Evolutionary conservation across 1,139 yeast genomes (phyloP), one percentile per base, ranked within the genome.

Genomic region (Suhomyces yuchorum): DNA sequence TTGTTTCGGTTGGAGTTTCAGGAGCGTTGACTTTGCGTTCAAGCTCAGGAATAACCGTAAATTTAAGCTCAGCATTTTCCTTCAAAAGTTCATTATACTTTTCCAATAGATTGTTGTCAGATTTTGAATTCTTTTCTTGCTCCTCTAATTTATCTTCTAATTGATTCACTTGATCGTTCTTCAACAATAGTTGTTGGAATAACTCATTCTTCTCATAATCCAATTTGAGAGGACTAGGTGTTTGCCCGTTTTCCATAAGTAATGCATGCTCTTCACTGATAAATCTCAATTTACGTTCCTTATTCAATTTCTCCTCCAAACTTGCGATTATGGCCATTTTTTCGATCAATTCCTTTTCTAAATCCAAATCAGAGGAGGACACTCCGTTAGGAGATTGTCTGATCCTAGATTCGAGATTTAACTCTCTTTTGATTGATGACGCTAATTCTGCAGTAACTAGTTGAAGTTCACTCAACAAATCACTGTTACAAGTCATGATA

Each of bases 371-470:
- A 15, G 23, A n/a, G 8, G 23, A n/a, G 8, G 28, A 12, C 22
- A 22, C 20, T 3, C 34, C 28, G 14, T 20, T 40, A 15, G 42
- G 20, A 33, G 53, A 51, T 18, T 56, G 58, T 37, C 59, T 65
- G n/a, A 84, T 51, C 44, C 68, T 70, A 46, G 71, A 70, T 57
- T 85, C 91, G 38, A 86, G 61, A 8, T 71, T 64, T 22, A 85
- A 70, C 62, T 87, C 95, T 42, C 93, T 70, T 45, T 80, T 78
- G 44, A 87, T 84, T 0, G 91, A 83, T 19, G 82, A 79, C 0
- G 91, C 92, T 44, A 87, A 71, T 59, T 87, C 95, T 18, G 80
- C 78, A 2, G 92, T 84, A 0, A 87, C 84, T 32, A 85, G 61
- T 51, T 84, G 85, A 42, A 87, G 66, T 60, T 87, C 93, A 51